Conservation (phyloP, 768 basidiomycete species). For the Sarcomyxa edulis region DNA sequence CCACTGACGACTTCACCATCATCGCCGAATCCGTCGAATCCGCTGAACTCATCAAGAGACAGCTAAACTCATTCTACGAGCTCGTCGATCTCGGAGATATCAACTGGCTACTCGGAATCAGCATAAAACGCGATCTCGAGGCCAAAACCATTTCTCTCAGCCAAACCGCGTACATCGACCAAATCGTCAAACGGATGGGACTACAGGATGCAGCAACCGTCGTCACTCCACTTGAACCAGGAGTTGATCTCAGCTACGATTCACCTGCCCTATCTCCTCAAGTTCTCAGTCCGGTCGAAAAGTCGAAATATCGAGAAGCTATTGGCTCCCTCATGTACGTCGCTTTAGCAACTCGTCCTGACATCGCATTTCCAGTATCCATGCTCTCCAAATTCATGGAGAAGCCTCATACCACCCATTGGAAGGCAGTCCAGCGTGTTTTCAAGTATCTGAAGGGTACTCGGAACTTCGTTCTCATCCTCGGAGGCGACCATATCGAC, state of each 20-base stretch:
- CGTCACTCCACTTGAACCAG: slow-evolving; percentile 19
- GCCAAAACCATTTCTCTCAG: slow-evolving; percentile 15
- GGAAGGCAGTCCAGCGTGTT: slow-evolving; percentile 31
- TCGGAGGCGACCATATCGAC: slow-evolving; percentile 10
- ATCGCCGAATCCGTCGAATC: slow-evolving; percentile 9
- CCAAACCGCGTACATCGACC: slow-evolving; percentile 27
- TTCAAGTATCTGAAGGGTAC: slow-evolving; percentile 31
- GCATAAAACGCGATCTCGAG: slow-evolving; percentile 10
- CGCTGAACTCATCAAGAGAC: too few relatives aligned
- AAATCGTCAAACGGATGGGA: slow-evolving; percentile 18
- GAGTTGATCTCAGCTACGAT: slow-evolving; percentile 14
- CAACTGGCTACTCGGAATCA: slow-evolving; percentile 13
- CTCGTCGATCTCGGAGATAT: slow-evolving; percentile 15
- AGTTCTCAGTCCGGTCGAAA: slow-evolving; percentile 13
- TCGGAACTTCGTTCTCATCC: slow-evolving; percentile 9
- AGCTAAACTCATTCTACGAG: too few relatives aligned
- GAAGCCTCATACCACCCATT: slow-evolving; percentile 28
- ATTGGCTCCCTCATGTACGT: slow-evolving; percentile 28
- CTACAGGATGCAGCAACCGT: slow-evolving; percentile 18
- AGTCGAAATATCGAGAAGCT: slow-evolving; percentile 20
- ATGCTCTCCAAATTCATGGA: slow-evolving; percentile 23
- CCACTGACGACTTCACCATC: slow-evolving; percentile 19
- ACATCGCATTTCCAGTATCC: slow-evolving; percentile 25
- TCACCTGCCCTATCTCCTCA: slow-evolving; percentile 12
- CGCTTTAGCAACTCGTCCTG: slow-evolving; percentile 25